Evolutionary conservation across 495 filamentous ascomycete genomes (phyloP).

Genomic region (Astrothelium subdiscretum): DNA sequence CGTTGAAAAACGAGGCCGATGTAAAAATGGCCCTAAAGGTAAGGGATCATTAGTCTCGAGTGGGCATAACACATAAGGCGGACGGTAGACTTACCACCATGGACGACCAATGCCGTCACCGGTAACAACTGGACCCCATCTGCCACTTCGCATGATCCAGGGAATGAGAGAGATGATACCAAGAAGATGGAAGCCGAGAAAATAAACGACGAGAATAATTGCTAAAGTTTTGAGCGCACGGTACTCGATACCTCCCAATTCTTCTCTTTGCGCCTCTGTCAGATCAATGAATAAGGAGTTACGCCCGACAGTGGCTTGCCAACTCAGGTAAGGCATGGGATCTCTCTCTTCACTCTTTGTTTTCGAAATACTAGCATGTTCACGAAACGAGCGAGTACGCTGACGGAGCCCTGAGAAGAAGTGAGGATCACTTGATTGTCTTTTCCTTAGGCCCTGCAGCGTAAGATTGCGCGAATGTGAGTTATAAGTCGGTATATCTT

Average conservation of each 20-base stretch:
- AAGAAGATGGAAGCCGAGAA: slow-evolving; percentile 60
- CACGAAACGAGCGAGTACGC: neutral
- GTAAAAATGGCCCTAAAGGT: slow-evolving; percentile 70
- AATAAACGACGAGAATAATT: slow-evolving; percentile 65
- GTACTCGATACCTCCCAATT: slow-evolving; percentile 91
- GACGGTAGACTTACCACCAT: slow-evolving; percentile 58
- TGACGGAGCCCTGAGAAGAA: neutral
- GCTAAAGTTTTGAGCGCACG: slow-evolving; percentile 77
- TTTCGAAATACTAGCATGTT: slow-evolving; percentile 25
- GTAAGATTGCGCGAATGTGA: neutral
- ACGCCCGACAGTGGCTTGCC: slow-evolving; percentile 79
- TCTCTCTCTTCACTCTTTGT: slow-evolving; percentile 34
- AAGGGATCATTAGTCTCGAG: too few species aligned
- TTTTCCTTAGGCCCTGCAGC: neutral
- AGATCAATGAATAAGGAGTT: slow-evolving; percentile 87
- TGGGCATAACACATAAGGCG: neutral
- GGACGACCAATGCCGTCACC: slow-evolving; percentile 48
- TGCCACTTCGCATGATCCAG: slow-evolving; percentile 57
- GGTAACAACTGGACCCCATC: slow-evolving; percentile 42
- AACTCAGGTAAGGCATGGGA: slow-evolving; percentile 80
- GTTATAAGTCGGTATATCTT: neutral
- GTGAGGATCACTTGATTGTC: neutral
- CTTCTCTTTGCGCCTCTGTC: slow-evolving; percentile 80
- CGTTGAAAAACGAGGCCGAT: slow-evolving; percentile 73
- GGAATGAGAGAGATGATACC: slow-evolving; percentile 59